These are phyloP conservation scores for Cystoisospora suis DNA, from an alignment of 169 alveolate genomes.

Conservation along the genomic window DNA sequence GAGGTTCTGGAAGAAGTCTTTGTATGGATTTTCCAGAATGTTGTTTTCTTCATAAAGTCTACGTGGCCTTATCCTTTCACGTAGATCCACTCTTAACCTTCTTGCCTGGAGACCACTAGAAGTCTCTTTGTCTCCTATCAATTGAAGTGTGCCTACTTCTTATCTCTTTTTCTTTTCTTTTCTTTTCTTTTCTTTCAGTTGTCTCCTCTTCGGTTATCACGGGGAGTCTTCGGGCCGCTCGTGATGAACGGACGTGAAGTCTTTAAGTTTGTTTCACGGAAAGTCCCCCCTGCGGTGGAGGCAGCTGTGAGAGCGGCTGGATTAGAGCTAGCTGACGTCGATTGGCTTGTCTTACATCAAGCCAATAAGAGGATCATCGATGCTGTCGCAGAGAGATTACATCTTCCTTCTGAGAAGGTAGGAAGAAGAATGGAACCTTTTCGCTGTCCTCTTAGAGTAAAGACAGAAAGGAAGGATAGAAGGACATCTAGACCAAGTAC, in stretches of 20 bases:
- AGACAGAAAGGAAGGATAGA: no score
- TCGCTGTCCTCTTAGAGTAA: no score
- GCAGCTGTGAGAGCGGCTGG: constrained; percentile 64
- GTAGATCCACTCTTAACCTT: no score
- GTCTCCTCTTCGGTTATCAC: not conserved
- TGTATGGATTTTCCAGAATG: no score
- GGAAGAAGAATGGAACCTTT: no score
- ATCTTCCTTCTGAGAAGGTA: constrained; percentile 67
- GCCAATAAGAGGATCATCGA: constrained; percentile 77
- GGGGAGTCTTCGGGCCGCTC: constrained; percentile 62
- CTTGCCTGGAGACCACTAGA: no score
- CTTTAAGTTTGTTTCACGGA: constrained; percentile 71
- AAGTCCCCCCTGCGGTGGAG: constrained; percentile 69
- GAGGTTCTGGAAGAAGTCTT: no score
- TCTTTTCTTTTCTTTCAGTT: not conserved
- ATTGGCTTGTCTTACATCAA: constrained; percentile 78
- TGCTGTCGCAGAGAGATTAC: constrained; percentile 71
- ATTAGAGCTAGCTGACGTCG: constrained; percentile 65
- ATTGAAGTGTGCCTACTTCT: not conserved
- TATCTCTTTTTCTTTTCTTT: not conserved
- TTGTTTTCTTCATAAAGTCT: no score
- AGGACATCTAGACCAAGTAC: no score
- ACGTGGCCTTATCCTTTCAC: no score
- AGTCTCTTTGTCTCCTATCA: no score
- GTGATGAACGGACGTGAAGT: constrained; percentile 79